Evolutionary conservation across 2,329 filamentous ascomycete genomes (phyloP).

Genomic region (Penicillium glabrum): DNA sequence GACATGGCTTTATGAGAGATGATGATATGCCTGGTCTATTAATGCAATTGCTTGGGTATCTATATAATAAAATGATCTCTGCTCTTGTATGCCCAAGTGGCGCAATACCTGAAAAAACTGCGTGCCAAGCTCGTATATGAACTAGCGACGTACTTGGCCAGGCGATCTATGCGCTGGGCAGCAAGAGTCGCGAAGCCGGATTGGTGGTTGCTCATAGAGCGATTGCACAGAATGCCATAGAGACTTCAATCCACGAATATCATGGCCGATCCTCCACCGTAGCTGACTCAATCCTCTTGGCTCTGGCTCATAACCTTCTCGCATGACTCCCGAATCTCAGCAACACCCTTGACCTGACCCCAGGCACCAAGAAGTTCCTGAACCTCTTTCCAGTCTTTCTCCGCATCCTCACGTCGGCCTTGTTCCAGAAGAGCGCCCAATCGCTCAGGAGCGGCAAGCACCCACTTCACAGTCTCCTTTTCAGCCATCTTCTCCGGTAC

Average conservation of each 20-base stretch:
- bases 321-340: constrained; percentile 41
- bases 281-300: constrained; percentile 24
- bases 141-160: background rate
- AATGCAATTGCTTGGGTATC: constrained; percentile 1
- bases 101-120: background rate
- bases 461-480: constrained; percentile 48
- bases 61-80: background rate
- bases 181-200: background rate
- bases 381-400: constrained; percentile 45
- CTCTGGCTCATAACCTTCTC: constrained; percentile 36
- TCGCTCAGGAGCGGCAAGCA: constrained; percentile 41
- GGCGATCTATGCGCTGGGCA: background rate
- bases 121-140: background rate
- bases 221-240: background rate
- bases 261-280: background rate
- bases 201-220: background rate
- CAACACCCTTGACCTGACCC: constrained; percentile 45
- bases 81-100: background rate
- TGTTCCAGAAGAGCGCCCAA: constrained; percentile 39
- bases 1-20: background rate
- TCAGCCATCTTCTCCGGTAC: constrained; percentile 28
- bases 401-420: constrained; percentile 40
- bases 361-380: constrained; percentile 41
- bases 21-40: background rate
- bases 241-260: background rate